Evolutionary conservation across 164 flowering plant genomes (phyloP).

Genomic region (Houttuynia cordata): DNA sequence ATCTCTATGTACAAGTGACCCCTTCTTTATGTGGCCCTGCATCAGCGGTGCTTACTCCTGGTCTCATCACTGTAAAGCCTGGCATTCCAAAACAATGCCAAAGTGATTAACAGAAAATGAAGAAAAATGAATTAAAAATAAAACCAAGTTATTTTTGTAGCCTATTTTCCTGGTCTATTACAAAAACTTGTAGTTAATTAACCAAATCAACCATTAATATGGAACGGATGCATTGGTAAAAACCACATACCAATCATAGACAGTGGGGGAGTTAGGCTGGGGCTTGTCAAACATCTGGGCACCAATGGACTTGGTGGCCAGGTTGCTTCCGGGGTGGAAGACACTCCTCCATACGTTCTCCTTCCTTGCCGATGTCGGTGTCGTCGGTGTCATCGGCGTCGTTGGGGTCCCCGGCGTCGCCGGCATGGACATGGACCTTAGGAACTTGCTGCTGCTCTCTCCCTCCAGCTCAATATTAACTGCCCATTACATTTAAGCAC

Average conservation of each 20-base stretch:
- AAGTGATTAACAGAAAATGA: too few relatives aligned
- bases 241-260: conserved; percentile 69
- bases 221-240: too few relatives aligned
- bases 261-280: conserved; percentile 75
- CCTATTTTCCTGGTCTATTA: too few relatives aligned
- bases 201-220: background rate
- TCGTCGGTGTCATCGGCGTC: conserved; percentile 46
- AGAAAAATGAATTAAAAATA: too few relatives aligned
- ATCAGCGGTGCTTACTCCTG: conserved; percentile 23
- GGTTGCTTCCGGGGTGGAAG: conserved; percentile 91
- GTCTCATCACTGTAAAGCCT: conserved; percentile 32
- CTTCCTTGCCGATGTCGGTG: conserved; percentile 23
- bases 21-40: background rate
- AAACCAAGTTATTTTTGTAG: too few relatives aligned
- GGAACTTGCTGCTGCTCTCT: conserved; percentile 20
- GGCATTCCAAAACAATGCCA: background rate
- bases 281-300: conserved; percentile 66
- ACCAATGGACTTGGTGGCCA: conserved; percentile 55
- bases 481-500: background rate
- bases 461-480: background rate
- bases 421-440: conserved; percentile 52
- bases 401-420: conserved; percentile 31
- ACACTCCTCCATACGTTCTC: conserved; percentile 98
- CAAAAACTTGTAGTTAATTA: too few relatives aligned
- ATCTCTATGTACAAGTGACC: too few relatives aligned